Evolutionary conservation across 2,329 filamentous ascomycete genomes (phyloP).

Genomic region (Neodidymelliopsis sp.): DNA sequence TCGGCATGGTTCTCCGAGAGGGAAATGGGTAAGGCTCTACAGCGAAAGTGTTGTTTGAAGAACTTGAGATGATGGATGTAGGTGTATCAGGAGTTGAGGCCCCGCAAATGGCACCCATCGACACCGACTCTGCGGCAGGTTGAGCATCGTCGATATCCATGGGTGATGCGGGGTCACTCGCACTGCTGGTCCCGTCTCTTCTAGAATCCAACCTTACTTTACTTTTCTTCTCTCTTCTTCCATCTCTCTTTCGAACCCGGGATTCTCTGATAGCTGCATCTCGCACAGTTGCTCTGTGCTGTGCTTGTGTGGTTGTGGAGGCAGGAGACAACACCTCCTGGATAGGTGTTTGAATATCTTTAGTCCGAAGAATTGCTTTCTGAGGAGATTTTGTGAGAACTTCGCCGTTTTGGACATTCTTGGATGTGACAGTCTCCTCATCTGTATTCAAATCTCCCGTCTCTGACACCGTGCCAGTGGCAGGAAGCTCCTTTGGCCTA

Average conservation of each 20-base stretch:
- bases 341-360: background rate
- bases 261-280: background rate
- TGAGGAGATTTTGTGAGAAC: background rate
- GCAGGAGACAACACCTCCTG: background rate
- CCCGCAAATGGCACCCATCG: constrained; percentile 1
- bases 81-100: background rate
- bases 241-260: background rate
- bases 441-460: background rate
- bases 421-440: background rate
- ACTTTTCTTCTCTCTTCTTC: background rate
- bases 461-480: background rate
- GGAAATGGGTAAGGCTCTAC: background rate
- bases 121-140: constrained; percentile 7
- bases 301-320: background rate
- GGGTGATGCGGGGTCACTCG: background rate
- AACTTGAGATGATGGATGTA: constrained; percentile 2
- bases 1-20: constrained; percentile 3
- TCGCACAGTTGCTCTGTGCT: background rate
- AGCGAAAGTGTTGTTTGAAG: background rate
- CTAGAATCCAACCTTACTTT: background rate
- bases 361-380: background rate
- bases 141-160: background rate
- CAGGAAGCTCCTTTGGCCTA: background rate
- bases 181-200: background rate
- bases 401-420: background rate